Evolutionary conservation across 345 rosid species (phyloP).

Genomic region (rapeseed (Brassica napus)): Da-Ae NC_063452.1:5103001-5103500

Average conservation of each 20-base stretch:
- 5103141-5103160: not conserved
- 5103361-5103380: slow-evolving; percentile 30
- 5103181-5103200: slow-evolving; percentile 1
- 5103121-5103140: not conserved
- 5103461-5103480: not conserved
- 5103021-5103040: slow-evolving; percentile 7
- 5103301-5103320: slow-evolving; percentile 36
- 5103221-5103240: slow-evolving; percentile 22
- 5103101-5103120: not conserved
- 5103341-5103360: slow-evolving; percentile 12
- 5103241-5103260: slow-evolving; percentile 21
- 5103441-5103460: not conserved
- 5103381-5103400: not conserved
- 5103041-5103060: not conserved
- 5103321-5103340: slow-evolving; percentile 25
- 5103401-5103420: not conserved
- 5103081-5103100: not conserved
- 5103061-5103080: not conserved
- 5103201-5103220: slow-evolving; percentile 28
- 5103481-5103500: not conserved
- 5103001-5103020: slow-evolving; percentile 30
- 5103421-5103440: not conserved
- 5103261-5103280: slow-evolving; percentile 13
- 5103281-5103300: slow-evolving; percentile 41
- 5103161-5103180: not conserved